Evolutionary conservation across 1,139 yeast species (phyloP).

Genomic region (Scheffersomyces lignicola): DNA sequence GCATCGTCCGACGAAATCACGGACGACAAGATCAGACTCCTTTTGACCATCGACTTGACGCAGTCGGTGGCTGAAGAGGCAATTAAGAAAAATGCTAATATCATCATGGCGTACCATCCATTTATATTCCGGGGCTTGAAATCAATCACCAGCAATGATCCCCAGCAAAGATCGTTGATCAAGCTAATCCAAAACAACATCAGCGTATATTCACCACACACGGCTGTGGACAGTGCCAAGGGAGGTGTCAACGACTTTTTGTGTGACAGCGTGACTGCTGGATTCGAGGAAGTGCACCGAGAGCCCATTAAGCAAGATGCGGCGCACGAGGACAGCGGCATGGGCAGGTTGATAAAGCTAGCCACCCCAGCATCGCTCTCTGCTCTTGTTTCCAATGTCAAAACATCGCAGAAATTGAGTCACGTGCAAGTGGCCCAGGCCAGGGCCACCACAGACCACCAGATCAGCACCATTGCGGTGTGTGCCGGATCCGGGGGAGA

Average conservation of each 20-base stretch:
- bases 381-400: constrained; percentile 53
- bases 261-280: constrained; percentile 56
- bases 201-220: constrained; percentile 92
- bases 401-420: constrained; percentile 49
- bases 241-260: constrained; percentile 96
- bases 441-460: constrained; percentile 26
- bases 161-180: constrained; percentile 80
- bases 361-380: constrained; percentile 41
- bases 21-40: constrained; percentile 38
- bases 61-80: constrained; percentile 87
- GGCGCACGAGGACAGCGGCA: constrained; percentile 58
- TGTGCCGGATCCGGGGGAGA: constrained; percentile 96
- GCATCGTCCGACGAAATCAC: constrained; percentile 25
- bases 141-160: constrained; percentile 62
- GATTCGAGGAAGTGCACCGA: constrained; percentile 20
- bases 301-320: constrained; percentile 29
- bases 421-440: constrained; percentile 66
- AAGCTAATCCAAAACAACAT: constrained; percentile 72
- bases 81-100: constrained; percentile 43
- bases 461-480: constrained; percentile 63
- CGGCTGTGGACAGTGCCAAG: constrained; percentile 89
- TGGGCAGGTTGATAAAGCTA: constrained; percentile 74
- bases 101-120: constrained; percentile 91
- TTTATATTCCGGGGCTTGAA: constrained; percentile 90
- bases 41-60: constrained; percentile 85